phyloP scores from a whole-genome alignment of 2,329 filamentous ascomycete species.

The Phialophora expanda region DNA sequence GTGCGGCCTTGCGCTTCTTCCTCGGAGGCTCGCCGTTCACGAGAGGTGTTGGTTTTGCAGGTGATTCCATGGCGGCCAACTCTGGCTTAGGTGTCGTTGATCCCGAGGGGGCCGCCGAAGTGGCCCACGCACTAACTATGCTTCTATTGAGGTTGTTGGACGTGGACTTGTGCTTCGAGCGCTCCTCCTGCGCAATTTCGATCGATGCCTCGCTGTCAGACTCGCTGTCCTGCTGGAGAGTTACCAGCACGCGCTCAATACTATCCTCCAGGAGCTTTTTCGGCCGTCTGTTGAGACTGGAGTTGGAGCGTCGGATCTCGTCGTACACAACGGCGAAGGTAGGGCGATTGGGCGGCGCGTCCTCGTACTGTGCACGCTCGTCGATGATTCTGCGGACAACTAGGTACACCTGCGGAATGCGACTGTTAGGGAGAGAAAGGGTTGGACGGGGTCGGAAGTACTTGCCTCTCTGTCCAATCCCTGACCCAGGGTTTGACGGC shows the following conservation, averaged over 20 bases:
- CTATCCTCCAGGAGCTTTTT: constrained; percentile 82
- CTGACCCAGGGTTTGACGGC: constrained; percentile 57
- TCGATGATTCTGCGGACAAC: constrained; percentile 78
- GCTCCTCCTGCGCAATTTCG: constrained; percentile 48
- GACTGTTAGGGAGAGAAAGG: background rate
- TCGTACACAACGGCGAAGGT: constrained; percentile 72
- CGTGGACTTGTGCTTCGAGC: constrained; percentile 39
- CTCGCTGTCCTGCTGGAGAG: constrained; percentile 67
- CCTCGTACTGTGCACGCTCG: constrained; percentile 61
- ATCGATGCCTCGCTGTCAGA: constrained; percentile 56
- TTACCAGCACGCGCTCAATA: constrained; percentile 78
- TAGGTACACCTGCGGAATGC: constrained; percentile 67
- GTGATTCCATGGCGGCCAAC: constrained; percentile 34
- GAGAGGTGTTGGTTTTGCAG: constrained; percentile 61
- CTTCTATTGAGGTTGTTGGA: constrained; percentile 70
- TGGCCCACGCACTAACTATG: constrained; percentile 64
- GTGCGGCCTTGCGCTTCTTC: constrained; percentile 66
- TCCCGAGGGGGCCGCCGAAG: constrained; percentile 34
- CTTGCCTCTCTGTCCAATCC: constrained; percentile 68
- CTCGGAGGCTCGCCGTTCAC: constrained; percentile 68
- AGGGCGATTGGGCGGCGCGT: constrained; percentile 48
- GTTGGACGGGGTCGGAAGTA: background rate
- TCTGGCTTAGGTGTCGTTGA: constrained; percentile 16
- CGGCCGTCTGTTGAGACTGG: constrained; percentile 78
- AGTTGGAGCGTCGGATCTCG: constrained; percentile 82